Evolutionary conservation across 2,329 filamentous ascomycete species (phyloP).

Genomic region (Colletotrichum cereale): DNA sequence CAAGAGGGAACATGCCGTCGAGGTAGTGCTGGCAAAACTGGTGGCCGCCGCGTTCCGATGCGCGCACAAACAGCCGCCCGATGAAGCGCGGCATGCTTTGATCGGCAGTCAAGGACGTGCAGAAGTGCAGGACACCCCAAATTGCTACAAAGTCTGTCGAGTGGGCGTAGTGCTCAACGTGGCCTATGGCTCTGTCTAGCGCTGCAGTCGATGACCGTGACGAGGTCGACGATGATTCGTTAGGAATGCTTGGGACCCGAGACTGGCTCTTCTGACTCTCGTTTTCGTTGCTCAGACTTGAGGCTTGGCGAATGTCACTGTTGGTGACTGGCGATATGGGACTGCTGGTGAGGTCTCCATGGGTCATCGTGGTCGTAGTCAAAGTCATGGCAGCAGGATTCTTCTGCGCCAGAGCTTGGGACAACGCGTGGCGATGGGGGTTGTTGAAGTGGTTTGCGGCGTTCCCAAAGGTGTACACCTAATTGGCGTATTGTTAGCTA

Average conservation of each 20-base stretch:
- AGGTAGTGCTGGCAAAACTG: constrained; percentile 73
- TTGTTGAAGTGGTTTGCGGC: constrained; percentile 89
- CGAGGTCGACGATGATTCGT: constrained; percentile 47
- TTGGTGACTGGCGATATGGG: constrained; percentile 33
- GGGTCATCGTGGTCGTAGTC: constrained; percentile 31
- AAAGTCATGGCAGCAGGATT: constrained; percentile 44
- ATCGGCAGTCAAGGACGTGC: constrained; percentile 43
- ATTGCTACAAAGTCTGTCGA: constrained; percentile 79
- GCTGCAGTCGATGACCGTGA: constrained; percentile 53
- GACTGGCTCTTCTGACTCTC: not conserved
- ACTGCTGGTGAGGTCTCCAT: constrained; percentile 6
- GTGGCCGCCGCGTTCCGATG: constrained; percentile 61
- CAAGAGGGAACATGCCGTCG: constrained; percentile 71
- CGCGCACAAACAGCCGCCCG: constrained; percentile 66
- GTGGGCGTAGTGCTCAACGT: constrained; percentile 87
- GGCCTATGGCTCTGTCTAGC: constrained; percentile 68
- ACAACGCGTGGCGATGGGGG: constrained; percentile 54
- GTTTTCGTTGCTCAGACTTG: constrained; percentile 1
- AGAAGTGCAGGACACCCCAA: constrained; percentile 80
- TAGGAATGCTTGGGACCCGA: constrained; percentile 29
- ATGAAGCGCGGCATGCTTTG: constrained; percentile 70
- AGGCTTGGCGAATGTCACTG: not conserved
- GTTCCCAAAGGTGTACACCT: constrained; percentile 81
- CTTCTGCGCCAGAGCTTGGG: constrained; percentile 59
- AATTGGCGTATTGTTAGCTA: not conserved